Percentiles rank a stretch among this genome's conserved stretches.
These are phyloP conservation scores for Cystobasidium sp. DNA, from an alignment of 1,284 basidiomycete genomes.

Conservation along the genomic window DNA sequence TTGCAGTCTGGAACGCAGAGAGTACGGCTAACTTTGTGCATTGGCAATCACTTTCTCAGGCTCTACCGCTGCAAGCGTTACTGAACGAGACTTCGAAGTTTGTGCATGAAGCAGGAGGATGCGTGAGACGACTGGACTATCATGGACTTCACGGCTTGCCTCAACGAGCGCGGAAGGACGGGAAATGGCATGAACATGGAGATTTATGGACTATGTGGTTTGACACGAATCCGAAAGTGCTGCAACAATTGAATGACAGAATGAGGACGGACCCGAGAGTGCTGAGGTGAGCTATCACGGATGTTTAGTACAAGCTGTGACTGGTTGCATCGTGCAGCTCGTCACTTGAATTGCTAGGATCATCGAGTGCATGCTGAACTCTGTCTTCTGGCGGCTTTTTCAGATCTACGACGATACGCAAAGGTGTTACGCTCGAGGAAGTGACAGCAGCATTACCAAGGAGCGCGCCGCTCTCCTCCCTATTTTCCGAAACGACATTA, in stretches of 20 bases:
- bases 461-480: neutral
- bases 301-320: neutral
- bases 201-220: slow-evolving; percentile 42
- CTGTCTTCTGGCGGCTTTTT: neutral
- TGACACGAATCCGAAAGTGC: slow-evolving; percentile 32
- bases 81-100: slow-evolving; percentile 22
- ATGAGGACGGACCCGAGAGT: slow-evolving; percentile 37
- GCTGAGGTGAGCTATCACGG: slow-evolving; percentile 14
- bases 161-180: slow-evolving; percentile 37
- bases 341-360: neutral
- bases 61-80: slow-evolving; percentile 24
- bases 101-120: slow-evolving; percentile 33
- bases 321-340: neutral
- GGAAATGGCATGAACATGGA: slow-evolving; percentile 21
- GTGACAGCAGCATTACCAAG: slow-evolving; percentile 16
- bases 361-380: neutral
- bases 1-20: neutral
- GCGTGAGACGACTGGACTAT: slow-evolving; percentile 29
- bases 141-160: slow-evolving; percentile 15
- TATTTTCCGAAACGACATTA: neutral
- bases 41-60: neutral
- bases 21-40: too few species aligned
- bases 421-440: slow-evolving; percentile 23
- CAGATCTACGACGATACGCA: slow-evolving; percentile 16
- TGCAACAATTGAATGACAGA: slow-evolving; percentile 15